Percentiles rank a stretch among this genome's conserved stretches.
These are phyloP conservation scores for Daldinia vernicosa DNA, from an alignment of 495 filamentous ascomycete species.

Conservation along the genomic window DNA sequence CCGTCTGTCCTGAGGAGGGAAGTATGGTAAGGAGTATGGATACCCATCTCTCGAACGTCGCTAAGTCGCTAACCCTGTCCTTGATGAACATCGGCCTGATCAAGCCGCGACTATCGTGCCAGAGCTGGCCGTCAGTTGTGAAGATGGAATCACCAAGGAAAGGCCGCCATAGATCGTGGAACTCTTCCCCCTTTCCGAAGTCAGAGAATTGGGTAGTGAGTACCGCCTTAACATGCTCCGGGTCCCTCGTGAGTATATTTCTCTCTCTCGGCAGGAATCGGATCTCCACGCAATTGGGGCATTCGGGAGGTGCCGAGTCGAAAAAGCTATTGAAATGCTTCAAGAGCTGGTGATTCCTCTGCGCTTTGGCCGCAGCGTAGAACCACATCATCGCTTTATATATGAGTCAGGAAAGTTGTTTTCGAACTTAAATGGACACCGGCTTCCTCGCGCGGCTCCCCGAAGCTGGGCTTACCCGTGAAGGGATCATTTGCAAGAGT, in stretches of 20 bases:
- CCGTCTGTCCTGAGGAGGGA: constrained; percentile 50
- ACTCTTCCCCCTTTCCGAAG: constrained; percentile 63
- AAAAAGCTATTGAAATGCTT: constrained; percentile 47
- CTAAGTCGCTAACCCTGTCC: constrained; percentile 56
- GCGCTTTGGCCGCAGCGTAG: constrained; percentile 25
- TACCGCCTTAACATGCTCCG: constrained; percentile 66
- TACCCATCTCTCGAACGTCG: constrained; percentile 62
- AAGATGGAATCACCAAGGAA: constrained; percentile 69
- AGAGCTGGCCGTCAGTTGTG: constrained; percentile 63
- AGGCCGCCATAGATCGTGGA: constrained; percentile 60
- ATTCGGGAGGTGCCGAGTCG: constrained; percentile 44
- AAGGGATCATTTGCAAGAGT: constrained; percentile 30
- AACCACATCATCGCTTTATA: constrained; percentile 27
- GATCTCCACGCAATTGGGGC: constrained; percentile 52
- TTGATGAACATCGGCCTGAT: constrained; percentile 68
- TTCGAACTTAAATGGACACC: neutral
- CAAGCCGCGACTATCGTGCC: constrained; percentile 62
- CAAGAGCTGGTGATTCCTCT: constrained; percentile 49
- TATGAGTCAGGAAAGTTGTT: constrained; percentile 9
- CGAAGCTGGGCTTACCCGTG: constrained; percentile 26
- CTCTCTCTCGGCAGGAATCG: constrained; percentile 47
- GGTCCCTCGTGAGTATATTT: constrained; percentile 61
- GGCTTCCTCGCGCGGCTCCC: neutral
- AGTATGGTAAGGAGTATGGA: constrained; percentile 54
- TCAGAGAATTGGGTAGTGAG: constrained; percentile 65